Evolutionary conservation across 768 basidiomycete species (phyloP), one percentile per base, ranked within the genome.

Genomic region (Mycena galericulata): DNA sequence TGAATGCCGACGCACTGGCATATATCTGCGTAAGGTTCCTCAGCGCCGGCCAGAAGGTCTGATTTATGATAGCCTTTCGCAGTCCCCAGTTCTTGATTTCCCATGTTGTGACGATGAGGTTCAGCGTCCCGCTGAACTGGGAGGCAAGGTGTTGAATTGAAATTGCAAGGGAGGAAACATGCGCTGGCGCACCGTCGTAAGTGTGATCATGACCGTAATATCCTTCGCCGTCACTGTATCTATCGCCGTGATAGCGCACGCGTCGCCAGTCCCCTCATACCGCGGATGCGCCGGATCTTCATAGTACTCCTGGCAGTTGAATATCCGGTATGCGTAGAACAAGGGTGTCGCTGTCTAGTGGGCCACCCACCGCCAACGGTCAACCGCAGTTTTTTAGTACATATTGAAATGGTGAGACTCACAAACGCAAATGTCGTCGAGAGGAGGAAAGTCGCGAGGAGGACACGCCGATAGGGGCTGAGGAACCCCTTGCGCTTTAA

Each of bases 1-100:
- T 17, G 8, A 30, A 7, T 11, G 6, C n/a, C 10, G 20, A 59
- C 70, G 34, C 40, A 68, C 70, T 71, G 2, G 70, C 70, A 26
- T 71, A 71, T 10, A 68, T 71, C 58, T 71, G 70, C 8, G 62
- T 64, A 9, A 71, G 34, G 34, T 71, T 71, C 11, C 70, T 24
- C 11, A 71, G n/a, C 17, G 70, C 70, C 8, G 70, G 70, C 70
- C 70, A 71, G 47, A 67, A 68, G 4, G 70, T 71, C 62, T 71
- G 70, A 29, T 71, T 51, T 2, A 71, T 45, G 14, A 71, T 64
- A 2, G 70, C 70, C 12, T 22, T 40, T 1, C 70, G 70, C 30
- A 71, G 26, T 2, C 70, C 70, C 70, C 66, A 71, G 46, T 71
- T 50, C 30, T 58, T 40, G 15, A 71, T 71, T 26, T 71, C 51